A percentile compares a stretch with the other conserved stretches of the same genome.
phyloP scores from a whole-genome alignment of 2,329 filamentous ascomycete genomes.

The Trichoderma lentiforme region DNA sequence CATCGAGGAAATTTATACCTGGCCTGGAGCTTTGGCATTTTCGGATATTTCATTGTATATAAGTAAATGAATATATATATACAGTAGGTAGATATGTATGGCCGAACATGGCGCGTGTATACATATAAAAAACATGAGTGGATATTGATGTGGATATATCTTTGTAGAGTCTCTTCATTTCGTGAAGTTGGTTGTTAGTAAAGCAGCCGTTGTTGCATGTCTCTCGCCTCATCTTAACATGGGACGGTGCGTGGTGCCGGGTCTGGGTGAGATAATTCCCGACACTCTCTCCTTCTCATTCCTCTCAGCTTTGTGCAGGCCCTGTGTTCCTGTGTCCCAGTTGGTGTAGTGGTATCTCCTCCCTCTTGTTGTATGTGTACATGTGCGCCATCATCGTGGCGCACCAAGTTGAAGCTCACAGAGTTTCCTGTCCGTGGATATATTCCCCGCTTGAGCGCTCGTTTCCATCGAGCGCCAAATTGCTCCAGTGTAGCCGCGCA shows the following conservation, averaged over 20 bases:
- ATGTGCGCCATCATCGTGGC: neutral
- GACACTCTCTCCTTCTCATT: neutral
- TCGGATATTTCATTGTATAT: slow-evolving; percentile 21
- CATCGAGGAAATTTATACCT: slow-evolving; percentile 14
- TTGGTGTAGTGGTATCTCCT: neutral
- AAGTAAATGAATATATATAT: slow-evolving; percentile 20
- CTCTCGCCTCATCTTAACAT: neutral
- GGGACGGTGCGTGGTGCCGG: neutral
- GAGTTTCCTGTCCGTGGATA: neutral
- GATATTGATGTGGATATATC: neutral
- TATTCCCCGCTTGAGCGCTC: neutral
- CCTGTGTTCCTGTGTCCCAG: neutral
- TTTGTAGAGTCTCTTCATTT: neutral
- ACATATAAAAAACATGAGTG: neutral
- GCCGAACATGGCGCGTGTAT: neutral
- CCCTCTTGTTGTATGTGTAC: neutral
- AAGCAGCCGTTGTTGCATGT: neutral
- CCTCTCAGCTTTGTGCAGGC: neutral
- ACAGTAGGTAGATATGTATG: neutral
- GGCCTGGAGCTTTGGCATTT: slow-evolving; percentile 20
- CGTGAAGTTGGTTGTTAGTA: neutral
- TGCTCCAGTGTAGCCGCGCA: neutral
- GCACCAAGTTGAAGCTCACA: neutral
- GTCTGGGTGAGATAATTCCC: neutral
- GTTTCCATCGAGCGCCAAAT: neutral